Conservation (phyloP, 179 eudicot genomes). For the Camellia oleifera region DNA sequence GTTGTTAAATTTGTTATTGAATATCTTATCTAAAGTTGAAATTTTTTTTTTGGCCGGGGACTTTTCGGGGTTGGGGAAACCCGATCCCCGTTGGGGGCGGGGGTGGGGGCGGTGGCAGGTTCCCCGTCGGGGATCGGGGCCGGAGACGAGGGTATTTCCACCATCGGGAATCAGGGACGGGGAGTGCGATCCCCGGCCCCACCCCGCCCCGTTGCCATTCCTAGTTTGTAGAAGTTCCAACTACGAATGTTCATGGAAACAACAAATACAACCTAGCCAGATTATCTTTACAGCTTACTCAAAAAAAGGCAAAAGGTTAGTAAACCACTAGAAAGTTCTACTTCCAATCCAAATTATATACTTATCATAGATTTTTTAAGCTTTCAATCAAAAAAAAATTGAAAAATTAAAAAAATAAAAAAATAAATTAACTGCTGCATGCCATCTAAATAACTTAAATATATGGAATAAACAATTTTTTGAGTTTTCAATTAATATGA, state of each 20-base stretch:
- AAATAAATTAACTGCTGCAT: background rate
- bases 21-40: no score
- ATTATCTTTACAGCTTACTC: background rate
- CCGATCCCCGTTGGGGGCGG: no score
- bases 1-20: no score
- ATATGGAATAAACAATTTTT: background rate
- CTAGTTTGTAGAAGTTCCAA: background rate
- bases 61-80: no score
- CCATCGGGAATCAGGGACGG: no score
- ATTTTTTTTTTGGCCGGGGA: no score
- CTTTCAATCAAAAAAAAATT: background rate
- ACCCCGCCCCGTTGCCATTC: no score
- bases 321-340: background rate
- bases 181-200: no score
- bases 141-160: no score
- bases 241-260: background rate
- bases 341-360: background rate
- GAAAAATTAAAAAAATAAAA: background rate
- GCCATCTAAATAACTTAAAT: background rate
- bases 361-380: background rate
- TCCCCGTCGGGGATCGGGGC: no score
- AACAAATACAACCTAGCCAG: background rate
- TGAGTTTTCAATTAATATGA: background rate
- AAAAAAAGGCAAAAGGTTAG: background rate
- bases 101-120: no score